Evolutionary conservation across 2,329 filamentous ascomycete genomes (phyloP), one percentile per base, ranked within the genome.

Genomic region (Arthrobotrys sphaeroides): DNA sequence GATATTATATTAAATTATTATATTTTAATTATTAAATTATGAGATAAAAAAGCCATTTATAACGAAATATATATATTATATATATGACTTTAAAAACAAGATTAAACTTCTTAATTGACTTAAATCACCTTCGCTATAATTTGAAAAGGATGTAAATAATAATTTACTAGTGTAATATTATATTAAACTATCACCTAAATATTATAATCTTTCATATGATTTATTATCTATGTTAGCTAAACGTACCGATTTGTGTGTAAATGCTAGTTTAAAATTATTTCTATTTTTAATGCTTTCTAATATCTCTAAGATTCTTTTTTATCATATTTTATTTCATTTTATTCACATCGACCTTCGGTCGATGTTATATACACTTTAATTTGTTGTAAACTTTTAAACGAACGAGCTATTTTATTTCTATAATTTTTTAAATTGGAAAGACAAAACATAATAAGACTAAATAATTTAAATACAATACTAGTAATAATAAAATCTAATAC

Each of bases 251-350:
- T 45, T 45, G n/a, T 45, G 42, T 45, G 42, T 45, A 45, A 45
- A 45, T 45, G 42, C 42, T 9, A 12, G 18, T 45, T 45, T 45
- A 45, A 45, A 45, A 45, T 45, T 45, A 45, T 12, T 45, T 45
- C 3, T 45, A 45, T 45, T 12, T 45, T 45, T 3, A 45, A 45
- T 45, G 22, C 42, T 45, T 20, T 45, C 22, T 20, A 45, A 20
- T 45, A 45, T 45, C 22, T 45, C 42, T 45, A 45, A 45, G 18
- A 45, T 45, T 42, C 38, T 42, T 45, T 45, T 45, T 45, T 45
- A 45, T 45, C 42, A 45, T 45, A 45, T 45, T 45, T 45, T 20
- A 45, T 45, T 9, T 45, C 42, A 7, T 45, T 45, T 45, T 10
- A 45, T 45, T 45, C 42, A 13, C 4, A 12, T 5, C 4, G 42